Conservation (phyloP, 139 green algal species). For the Chlorella vulgaris region DNA sequence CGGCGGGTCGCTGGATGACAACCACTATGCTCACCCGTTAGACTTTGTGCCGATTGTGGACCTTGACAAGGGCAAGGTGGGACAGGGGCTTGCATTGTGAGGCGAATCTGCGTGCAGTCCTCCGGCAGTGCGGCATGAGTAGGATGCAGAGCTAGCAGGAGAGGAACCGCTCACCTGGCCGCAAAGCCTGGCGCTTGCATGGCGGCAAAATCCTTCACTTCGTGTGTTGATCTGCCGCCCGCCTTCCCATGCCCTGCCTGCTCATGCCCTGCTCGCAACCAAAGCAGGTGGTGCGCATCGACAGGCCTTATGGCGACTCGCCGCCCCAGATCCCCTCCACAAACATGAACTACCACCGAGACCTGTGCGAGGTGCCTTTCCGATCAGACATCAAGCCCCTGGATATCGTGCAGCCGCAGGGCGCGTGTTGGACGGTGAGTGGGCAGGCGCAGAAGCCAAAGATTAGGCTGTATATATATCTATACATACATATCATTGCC, state of each 20-base stretch:
- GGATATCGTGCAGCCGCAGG: slow-evolving; percentile 75
- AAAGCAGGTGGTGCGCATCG: slow-evolving; percentile 18
- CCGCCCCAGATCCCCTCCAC: neutral
- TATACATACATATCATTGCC: too few species aligned
- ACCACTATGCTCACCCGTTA: slow-evolving; percentile 81
- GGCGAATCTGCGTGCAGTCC: too few species aligned
- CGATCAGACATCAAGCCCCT: slow-evolving; percentile 73
- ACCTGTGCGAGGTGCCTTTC: slow-evolving; percentile 29
- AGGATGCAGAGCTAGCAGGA: too few species aligned
- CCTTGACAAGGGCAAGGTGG: neutral
- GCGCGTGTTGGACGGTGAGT: slow-evolving; percentile 66
- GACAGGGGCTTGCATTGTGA: too few species aligned
- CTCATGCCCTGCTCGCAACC: neutral
- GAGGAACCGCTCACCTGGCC: too few species aligned
- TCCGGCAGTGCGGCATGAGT: too few species aligned
- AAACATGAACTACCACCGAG: slow-evolving; percentile 21
- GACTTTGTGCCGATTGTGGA: slow-evolving; percentile 78
- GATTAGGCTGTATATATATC: neutral
- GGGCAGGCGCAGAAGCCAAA: neutral
- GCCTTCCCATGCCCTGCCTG: neutral
- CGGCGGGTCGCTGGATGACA: slow-evolving; percentile 43
- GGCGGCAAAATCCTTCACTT: neutral
- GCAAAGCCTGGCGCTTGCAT: neutral
- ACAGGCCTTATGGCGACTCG: slow-evolving; percentile 13
- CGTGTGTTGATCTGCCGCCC: too few species aligned